Evolutionary conservation across 1,284 basidiomycete genomes (phyloP), one percentile per base, ranked within the genome.

Genomic region (Wallemia hederae): DNA sequence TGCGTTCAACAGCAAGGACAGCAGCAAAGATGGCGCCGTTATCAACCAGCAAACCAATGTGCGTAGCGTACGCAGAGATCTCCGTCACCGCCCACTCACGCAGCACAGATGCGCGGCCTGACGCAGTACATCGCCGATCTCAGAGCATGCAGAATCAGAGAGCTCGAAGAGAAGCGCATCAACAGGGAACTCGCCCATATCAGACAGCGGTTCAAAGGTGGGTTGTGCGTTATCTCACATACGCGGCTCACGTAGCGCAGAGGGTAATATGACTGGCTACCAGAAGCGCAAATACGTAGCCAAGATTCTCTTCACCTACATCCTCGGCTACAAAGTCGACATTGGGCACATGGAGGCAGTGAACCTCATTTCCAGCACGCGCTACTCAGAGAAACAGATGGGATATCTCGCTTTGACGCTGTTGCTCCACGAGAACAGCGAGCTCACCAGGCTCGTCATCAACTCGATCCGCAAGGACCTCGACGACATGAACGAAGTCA

Each of bases 171-270:
- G 77, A 96, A 96, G 73, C 75, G 92, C 61, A 94, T 98, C 67
- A 98, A 98, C 74, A 90, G 94, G 71, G 94, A 99, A 74, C 97
- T 99, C 92, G 92, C 94, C 0, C 96, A 98, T 69, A 98, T 99
- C 66, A 78, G 94, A 61, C 90, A 92, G 75, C 91, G 96, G 73
- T 97, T 99, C 77, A 96, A 96, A 78, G 85, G 87, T 84, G 61
- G 62, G 69, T 66, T 27, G 55, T 27, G 22, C 19, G 24, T 33
- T 49, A n/a, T 22, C n/a, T n/a, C n/a, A n/a, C n/a, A n/a, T 49
- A 22, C 5, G 11, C 11, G 11, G 17, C 56, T 62, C 33, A 29
- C 17, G 24, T 29, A 5, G 27, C 22, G 34, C 67, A 90, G 92
- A 97, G 67, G 92, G 91, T 22, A 91, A 91, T 69, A 73, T 98